Evolutionary conservation across 176 grass and related monocot species (phyloP), one percentile per base, ranked within the genome.

Genomic region (Guadua angustifolia): DNA sequence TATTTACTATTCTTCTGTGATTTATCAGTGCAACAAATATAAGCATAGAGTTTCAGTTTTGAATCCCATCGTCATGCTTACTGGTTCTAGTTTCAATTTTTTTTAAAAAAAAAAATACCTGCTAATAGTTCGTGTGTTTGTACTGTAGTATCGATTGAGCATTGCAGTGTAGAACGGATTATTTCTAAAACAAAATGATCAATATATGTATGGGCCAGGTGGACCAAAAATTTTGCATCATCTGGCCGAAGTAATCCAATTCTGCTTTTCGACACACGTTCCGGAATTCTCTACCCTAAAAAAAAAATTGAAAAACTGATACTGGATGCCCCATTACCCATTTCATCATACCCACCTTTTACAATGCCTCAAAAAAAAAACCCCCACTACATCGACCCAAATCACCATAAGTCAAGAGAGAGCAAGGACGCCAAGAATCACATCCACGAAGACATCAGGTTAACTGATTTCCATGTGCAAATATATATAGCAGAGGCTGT

Each of bases 281-380:
- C 40, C 42, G 11, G 17, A 82, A 15, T 3, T 38, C 61, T 64
- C 45, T 12, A 13, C 59, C 24, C 0, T 26, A n/a, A 7, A 56
- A 56, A 19, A 7, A 7, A 18, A 2, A 25, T 2, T n/a, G n/a
- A 59, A 26, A 61, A 26, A 62, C 59, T 3, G 50, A 74, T 55
- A 57, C 49, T 42, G 1, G 1, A 66, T 29, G 69, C 29, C 78
- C 55, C 9, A 4, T 33, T 42, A 21, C 33, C 58, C 69, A 50
- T 52, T 18, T 71, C 67, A 58, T 47, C 40, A 19, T 22, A 51
- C 29, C 69, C 42, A 4, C 3, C 7, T n/a, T 72, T 79, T 68
- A 74, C 51, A 79, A n/a, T 69, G 67, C 33, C 71, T 44, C 78
- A 80, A 81, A 78, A 40, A 60, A 61, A 59, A 74, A 82, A 18